phyloP scores from a whole-genome alignment of 176 grass and related monocot species.

The Rhynchospora pubera region DNA sequence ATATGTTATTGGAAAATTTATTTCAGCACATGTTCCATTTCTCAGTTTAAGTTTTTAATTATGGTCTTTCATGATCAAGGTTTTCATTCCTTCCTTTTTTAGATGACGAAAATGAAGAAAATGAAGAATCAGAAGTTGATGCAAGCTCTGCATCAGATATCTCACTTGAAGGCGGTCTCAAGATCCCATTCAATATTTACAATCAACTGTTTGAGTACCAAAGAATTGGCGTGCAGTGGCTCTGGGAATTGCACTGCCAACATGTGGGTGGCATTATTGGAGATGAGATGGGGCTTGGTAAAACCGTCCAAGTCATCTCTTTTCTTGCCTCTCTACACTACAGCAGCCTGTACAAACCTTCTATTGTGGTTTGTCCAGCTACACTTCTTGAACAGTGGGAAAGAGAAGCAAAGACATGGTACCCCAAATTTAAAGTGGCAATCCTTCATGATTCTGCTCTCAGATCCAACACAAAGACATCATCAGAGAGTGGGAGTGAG shows the following conservation, averaged over 20 bases:
- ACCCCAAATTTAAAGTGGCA: conserved; percentile 76
- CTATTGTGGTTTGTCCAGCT: conserved; percentile 72
- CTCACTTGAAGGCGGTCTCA: conserved; percentile 76
- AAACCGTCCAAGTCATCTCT: conserved; percentile 74
- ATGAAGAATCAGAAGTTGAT: conserved; percentile 31
- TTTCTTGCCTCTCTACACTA: conserved; percentile 87
- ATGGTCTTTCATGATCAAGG: neutral
- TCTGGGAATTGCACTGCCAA: conserved; percentile 98
- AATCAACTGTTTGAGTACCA: conserved; percentile 81
- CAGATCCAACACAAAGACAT: conserved; percentile 34
- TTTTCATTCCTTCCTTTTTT: conserved; percentile 5
- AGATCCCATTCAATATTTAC: conserved; percentile 58
- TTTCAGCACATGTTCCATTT: neutral
- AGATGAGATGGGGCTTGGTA: conserved; percentile 97
- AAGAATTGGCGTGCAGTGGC: conserved; percentile 94
- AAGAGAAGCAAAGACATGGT: conserved; percentile 76
- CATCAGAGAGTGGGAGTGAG: conserved; percentile 50
- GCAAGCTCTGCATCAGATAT: conserved; percentile 30
- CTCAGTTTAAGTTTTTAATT: neutral
- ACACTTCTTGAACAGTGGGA: conserved; percentile 83
- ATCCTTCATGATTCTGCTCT: conserved; percentile 82
- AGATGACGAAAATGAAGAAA: conserved; percentile 62
- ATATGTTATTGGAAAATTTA: neutral
- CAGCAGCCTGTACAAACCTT: conserved; percentile 77
- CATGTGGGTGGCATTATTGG: conserved; percentile 89